A percentile compares a stretch with the other conserved stretches of the same genome.
phyloP scores from a whole-genome alignment of 768 basidiomycete genomes.

The Lentinula sp. region DNA sequence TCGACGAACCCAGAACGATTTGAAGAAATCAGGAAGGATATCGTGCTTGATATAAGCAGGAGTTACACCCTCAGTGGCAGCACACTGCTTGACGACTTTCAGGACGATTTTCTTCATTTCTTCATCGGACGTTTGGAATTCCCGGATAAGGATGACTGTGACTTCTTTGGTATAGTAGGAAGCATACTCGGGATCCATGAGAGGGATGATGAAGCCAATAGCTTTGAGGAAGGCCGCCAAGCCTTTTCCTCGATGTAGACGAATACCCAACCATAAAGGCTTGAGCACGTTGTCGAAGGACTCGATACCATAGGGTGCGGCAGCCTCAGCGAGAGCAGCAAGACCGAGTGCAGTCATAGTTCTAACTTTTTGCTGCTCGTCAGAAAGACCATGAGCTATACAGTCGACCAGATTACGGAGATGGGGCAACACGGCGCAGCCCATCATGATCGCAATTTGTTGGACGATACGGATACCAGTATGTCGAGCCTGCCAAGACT shows the following conservation, averaged over 20 bases:
- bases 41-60: slow-evolving; percentile 95
- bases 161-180: slow-evolving; percentile 99
- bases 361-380: slow-evolving; percentile 94
- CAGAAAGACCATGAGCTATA: slow-evolving; percentile 87
- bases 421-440: slow-evolving; percentile 95
- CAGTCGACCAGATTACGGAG: slow-evolving; percentile 95
- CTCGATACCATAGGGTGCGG: slow-evolving; percentile 98
- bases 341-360: slow-evolving; percentile 93
- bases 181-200: slow-evolving; percentile 99
- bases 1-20: slow-evolving; percentile 95
- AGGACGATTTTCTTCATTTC: slow-evolving; percentile 99
- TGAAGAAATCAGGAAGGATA: slow-evolving; percentile 98
- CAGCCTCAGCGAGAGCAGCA: slow-evolving; percentile 93
- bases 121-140: slow-evolving; percentile 98
- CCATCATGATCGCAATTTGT: slow-evolving; percentile 99
- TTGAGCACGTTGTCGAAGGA: slow-evolving; percentile 97
- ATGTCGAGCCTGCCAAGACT: slow-evolving; percentile 99
- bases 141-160: slow-evolving; percentile 92
- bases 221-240: slow-evolving; percentile 95
- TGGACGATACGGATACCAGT: slow-evolving; percentile 99
- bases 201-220: slow-evolving; percentile 98
- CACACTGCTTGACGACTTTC: slow-evolving; percentile 98
- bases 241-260: slow-evolving; percentile 92
- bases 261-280: slow-evolving; percentile 90
- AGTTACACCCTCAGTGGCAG: slow-evolving; percentile 96